Percentiles rank a stretch among this genome's conserved stretches.
These are phyloP conservation scores for Backusella tuberculispora DNA, from an alignment of 192 early-diverging fungal genomes.

Conservation along the genomic window DNA sequence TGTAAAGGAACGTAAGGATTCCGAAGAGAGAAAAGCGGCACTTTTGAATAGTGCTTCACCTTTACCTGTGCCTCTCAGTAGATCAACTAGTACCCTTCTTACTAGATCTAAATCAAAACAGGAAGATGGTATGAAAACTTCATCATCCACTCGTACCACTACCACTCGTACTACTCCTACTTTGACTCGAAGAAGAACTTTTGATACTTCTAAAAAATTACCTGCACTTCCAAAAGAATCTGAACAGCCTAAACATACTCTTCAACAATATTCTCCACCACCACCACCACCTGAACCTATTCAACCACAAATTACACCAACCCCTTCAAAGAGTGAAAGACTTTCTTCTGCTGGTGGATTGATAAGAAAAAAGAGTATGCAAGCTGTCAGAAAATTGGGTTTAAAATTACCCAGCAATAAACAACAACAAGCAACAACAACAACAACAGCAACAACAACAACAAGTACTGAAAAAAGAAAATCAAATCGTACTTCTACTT, in stretches of 20 bases:
- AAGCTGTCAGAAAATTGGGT: not conserved
- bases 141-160: not conserved
- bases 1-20: slow-evolving; percentile 55
- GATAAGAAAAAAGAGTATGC: slow-evolving; percentile 18
- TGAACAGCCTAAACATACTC: not conserved
- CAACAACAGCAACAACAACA: not conserved
- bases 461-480: not conserved
- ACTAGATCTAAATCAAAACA: not conserved
- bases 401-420: not conserved
- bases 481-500: not conserved
- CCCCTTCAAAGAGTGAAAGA: slow-evolving; percentile 14
- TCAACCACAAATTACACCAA: not conserved
- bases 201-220: slow-evolving; percentile 19
- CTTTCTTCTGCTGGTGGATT: not conserved
- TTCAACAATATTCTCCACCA: not conserved
- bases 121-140: not conserved
- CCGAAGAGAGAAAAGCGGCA: not conserved
- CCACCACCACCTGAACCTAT: not conserved
- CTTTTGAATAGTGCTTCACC: not conserved
- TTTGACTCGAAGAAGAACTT: slow-evolving; percentile 6
- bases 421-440: not conserved
- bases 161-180: not conserved
- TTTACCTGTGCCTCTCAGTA: not conserved
- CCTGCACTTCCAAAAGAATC: not conserved
- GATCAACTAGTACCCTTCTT: slow-evolving; percentile 9